Percentiles rank a stretch among this genome's conserved stretches.
phyloP scores from a whole-genome alignment of 768 basidiomycete species.

The Rubroboletus satanas region DNA sequence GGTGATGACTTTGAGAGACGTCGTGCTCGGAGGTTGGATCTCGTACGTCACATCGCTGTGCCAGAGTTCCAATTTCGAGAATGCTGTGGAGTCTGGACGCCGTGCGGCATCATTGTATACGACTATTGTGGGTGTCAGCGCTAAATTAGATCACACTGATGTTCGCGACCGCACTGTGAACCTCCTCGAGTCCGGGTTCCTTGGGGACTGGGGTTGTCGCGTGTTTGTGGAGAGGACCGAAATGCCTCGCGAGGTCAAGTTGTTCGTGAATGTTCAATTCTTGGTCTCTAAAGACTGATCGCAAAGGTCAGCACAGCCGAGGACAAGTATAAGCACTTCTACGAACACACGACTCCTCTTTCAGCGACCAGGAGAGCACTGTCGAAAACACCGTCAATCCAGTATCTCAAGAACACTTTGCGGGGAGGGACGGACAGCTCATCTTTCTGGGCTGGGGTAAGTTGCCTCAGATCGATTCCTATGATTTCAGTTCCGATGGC shows the following conservation, averaged over 20 bases:
- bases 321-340: neutral
- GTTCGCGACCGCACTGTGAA: conserved; percentile 49
- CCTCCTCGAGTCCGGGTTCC: conserved; percentile 69
- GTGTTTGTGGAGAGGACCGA: conserved; percentile 77
- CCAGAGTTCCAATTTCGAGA: conserved; percentile 74
- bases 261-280: conserved; percentile 65
- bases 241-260: conserved; percentile 67
- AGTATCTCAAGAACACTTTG: neutral
- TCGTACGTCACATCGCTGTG: conserved; percentile 84
- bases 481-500: conserved; percentile 71
- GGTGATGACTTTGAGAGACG: conserved; percentile 71
- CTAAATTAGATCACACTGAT: neutral
- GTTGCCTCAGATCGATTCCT: conserved; percentile 69
- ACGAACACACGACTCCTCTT: conserved; percentile 70
- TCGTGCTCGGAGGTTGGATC: conserved; percentile 73
- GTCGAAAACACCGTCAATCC: conserved; percentile 9
- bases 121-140: conserved; percentile 37
- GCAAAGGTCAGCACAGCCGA: neutral
- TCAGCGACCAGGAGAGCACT: conserved; percentile 74
- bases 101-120: conserved; percentile 67
- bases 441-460: conserved; percentile 67
- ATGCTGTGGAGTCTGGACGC: conserved; percentile 59
- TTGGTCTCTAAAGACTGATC: conserved; percentile 70
- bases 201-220: conserved; percentile 74
- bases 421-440: conserved; percentile 53